Percentiles rank a stretch among this genome's conserved stretches.
Evolutionary conservation across 768 basidiomycete species (phyloP).

Genomic region (Dacryopinax spathularia): DNA sequence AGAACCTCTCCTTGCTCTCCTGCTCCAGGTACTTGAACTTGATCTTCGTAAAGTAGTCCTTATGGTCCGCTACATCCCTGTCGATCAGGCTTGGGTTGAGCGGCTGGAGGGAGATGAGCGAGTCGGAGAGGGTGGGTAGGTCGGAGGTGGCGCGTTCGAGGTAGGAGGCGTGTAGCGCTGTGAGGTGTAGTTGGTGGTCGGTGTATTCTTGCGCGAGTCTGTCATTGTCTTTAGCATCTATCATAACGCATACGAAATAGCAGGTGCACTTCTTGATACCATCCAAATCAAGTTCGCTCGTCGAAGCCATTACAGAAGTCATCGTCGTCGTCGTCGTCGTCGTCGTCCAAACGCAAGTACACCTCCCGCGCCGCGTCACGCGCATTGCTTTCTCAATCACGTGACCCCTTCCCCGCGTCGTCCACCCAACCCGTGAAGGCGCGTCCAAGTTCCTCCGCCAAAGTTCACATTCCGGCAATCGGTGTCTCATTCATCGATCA

Average conservation of each 20-base stretch:
- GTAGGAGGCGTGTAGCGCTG: neutral
- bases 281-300: neutral
- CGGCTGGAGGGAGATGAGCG: neutral
- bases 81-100: neutral
- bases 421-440: too few species aligned
- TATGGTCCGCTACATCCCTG: neutral
- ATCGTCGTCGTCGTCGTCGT: neutral
- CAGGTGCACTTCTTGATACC: neutral
- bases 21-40: conserved; percentile 86
- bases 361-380: neutral
- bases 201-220: neutral
- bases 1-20: conserved; percentile 79
- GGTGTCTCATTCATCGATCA: too few species aligned
- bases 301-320: neutral
- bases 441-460: neutral
- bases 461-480: too few species aligned
- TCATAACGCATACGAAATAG: neutral
- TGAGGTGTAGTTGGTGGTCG: neutral
- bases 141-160: neutral
- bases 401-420: neutral
- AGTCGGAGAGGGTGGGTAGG: neutral
- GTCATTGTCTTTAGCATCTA: neutral
- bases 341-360: neutral
- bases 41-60: conserved; percentile 43
- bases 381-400: neutral